phyloP scores from a whole-genome alignment of 2,329 filamentous ascomycete species.

The Colletotrichum paranaense region DNA sequence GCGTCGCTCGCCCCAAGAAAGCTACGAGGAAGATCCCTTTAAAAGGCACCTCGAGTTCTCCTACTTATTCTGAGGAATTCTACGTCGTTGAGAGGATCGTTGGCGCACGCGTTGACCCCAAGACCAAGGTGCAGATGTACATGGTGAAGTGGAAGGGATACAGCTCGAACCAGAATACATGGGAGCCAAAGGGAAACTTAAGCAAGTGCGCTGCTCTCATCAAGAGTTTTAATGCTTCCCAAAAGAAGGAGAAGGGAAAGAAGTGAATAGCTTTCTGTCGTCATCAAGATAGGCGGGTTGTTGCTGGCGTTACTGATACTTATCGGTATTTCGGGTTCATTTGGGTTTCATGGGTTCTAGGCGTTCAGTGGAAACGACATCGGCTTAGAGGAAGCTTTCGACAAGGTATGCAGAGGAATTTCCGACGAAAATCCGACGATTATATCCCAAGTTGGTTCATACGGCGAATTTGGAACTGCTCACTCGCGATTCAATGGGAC shows the following conservation, averaged over 20 bases:
- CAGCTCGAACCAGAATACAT: constrained; percentile 56
- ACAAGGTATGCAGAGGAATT: background rate
- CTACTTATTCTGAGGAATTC: constrained; percentile 40
- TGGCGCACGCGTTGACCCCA: constrained; percentile 50
- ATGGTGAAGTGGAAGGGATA: constrained; percentile 66
- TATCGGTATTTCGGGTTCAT: background rate
- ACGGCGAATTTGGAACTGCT: background rate
- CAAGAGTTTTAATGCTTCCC: background rate
- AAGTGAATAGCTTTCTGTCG: background rate
- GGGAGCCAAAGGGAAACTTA: constrained; percentile 63
- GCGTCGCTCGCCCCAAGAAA: constrained; percentile 16
- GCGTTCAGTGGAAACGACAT: background rate
- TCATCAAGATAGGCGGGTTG: background rate
- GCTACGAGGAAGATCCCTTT: background rate
- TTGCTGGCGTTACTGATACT: background rate
- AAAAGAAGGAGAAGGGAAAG: constrained; percentile 12
- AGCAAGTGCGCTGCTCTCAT: constrained; percentile 50
- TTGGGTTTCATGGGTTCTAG: background rate
- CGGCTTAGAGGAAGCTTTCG: background rate
- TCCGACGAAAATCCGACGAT: background rate
- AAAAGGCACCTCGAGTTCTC: background rate
- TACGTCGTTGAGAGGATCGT: constrained; percentile 63
- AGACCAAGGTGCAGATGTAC: constrained; percentile 55
- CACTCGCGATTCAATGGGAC: background rate
- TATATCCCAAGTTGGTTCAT: background rate